These are phyloP conservation scores for Tylopilus sp. DNA, from an alignment of 768 basidiomycete genomes.

Conservation along the genomic window DNA sequence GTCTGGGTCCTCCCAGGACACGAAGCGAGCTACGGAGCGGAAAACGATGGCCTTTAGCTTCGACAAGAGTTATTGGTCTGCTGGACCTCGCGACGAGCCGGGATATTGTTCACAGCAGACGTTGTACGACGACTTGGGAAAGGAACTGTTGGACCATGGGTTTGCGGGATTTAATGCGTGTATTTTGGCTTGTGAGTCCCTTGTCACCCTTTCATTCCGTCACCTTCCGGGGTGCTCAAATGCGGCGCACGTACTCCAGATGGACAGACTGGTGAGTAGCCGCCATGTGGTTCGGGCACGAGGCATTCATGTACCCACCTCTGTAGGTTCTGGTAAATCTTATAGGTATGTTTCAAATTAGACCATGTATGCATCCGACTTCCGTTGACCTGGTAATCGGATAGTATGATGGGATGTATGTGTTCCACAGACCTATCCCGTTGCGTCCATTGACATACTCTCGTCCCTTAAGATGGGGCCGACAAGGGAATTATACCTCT, in stretches of 20 bases:
- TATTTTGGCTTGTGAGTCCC: slow-evolving; percentile 92
- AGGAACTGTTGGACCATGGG: slow-evolving; percentile 91
- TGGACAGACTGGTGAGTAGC: slow-evolving; percentile 79
- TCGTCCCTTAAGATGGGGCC: slow-evolving; percentile 68
- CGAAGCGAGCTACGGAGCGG: slow-evolving; percentile 84
- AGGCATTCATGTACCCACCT: slow-evolving; percentile 4
- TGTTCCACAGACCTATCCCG: slow-evolving; percentile 21
- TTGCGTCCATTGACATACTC: slow-evolving; percentile 2
- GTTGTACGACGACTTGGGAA: slow-evolving; percentile 89
- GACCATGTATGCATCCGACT: background rate
- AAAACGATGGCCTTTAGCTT: slow-evolving; percentile 91
- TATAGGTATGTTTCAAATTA: slow-evolving; percentile 61
- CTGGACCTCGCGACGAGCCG: slow-evolving; percentile 84
- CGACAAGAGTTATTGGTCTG: slow-evolving; percentile 98
- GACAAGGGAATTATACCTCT: slow-evolving; percentile 99
- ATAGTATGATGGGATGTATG: slow-evolving; percentile 95
- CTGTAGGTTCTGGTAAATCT: slow-evolving; percentile 82
- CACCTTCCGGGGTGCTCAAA: background rate
- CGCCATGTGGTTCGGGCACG: background rate
- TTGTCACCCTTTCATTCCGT: slow-evolving; percentile 1
- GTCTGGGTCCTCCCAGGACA: slow-evolving; percentile 57
- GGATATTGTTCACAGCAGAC: slow-evolving; percentile 93
- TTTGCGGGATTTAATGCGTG: slow-evolving; percentile 98
- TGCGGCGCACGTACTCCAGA: slow-evolving; percentile 30
- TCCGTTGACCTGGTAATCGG: slow-evolving; percentile 8